Evolutionary conservation across 2,329 filamentous ascomycete species (phyloP), one percentile per base, ranked within the genome.

Genomic region (Ophidiomyces ophidiicola): DNA sequence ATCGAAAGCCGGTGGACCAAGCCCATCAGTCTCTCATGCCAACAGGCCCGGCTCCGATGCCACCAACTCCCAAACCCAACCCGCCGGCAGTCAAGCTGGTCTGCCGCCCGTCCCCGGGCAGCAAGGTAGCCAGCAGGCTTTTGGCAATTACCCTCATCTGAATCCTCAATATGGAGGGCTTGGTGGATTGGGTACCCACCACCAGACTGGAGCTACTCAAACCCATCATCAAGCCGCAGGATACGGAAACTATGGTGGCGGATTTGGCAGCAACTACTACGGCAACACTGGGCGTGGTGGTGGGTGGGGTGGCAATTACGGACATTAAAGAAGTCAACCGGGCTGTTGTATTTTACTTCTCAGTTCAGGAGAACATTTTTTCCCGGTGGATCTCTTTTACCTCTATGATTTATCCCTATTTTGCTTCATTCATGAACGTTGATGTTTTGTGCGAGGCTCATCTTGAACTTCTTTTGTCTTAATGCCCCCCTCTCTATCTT

Each of bases 11-110:
- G 67, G 66, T 30, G 71, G 73, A 7, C 74, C 76, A 19, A 77
- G 73, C 47, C 74, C 74, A 18, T 72, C 71, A 7, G 64, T 78
- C 26, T 71, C 72, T 32, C 74, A 78, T 53, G 72, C 71, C 31
- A 73, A 74, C 47, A 72, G 76, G 45, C 75, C 76, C 26, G 73
- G 72, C 29, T 78, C 75, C 25, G 74, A 74, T 5, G 70, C 72
- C 20, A 78, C 76, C 59, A 76, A 65, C 50, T 66, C 64, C 17
- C 68, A 64, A 26, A 67, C 68, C 31, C 69, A 72, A 51, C 62
- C 65, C 41, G 57, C 55, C 24, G 53, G 60, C 47, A 57, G 56
- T 39, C 71, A 74, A 50, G 60, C 66, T 32, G 65, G 66, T 20
- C 59, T 72, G 33, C 71, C 72, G 32, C 70, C 68, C 31, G 67